Percentiles rank a stretch among this genome's conserved stretches.
phyloP scores from a whole-genome alignment of 176 grass and related monocot genomes.

The Musa troglodytarum region DNA sequence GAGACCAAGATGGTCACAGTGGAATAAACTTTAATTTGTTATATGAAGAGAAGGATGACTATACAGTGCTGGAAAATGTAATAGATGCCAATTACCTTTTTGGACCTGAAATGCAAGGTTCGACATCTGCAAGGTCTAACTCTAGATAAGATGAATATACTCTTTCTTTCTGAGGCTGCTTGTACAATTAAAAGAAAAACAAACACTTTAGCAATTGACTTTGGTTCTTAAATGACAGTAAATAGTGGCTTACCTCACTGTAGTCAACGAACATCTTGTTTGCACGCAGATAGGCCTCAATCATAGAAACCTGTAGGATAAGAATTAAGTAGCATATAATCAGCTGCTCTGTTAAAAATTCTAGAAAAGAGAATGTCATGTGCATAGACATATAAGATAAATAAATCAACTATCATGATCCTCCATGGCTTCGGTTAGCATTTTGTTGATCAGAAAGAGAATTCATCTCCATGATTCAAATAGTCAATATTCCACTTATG shows the following conservation, averaged over 20 bases:
- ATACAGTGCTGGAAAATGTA: not conserved
- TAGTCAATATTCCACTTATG: no score
- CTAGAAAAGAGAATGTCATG: not conserved
- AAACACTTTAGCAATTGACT: not conserved
- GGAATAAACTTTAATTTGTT: not conserved
- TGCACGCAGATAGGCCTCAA: constrained; percentile 80
- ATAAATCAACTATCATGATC: no score
- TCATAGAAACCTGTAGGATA: constrained; percentile 61
- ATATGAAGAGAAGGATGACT: not conserved
- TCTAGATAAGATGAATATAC: constrained; percentile 86
- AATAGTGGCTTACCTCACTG: constrained; percentile 44
- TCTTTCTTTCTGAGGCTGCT: constrained; percentile 60
- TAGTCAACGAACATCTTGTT: constrained; percentile 95
- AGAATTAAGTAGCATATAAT: not conserved
- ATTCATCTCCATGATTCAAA: no score
- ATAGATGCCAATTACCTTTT: constrained; percentile 49
- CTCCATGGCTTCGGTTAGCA: no score
- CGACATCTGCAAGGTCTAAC: constrained; percentile 64
- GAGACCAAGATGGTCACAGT: not conserved
- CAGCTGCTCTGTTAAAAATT: not conserved
- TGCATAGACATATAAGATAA: no score
- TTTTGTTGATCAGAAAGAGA: no score
- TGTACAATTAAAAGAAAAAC: constrained; percentile 7
- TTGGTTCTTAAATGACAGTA: constrained; percentile 3
- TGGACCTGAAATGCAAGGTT: constrained; percentile 72